A percentile compares a stretch with the other conserved stretches of the same genome.
phyloP scores from a whole-genome alignment of 2,329 filamentous ascomycete species.

The Fusarium sacchari region DNA sequence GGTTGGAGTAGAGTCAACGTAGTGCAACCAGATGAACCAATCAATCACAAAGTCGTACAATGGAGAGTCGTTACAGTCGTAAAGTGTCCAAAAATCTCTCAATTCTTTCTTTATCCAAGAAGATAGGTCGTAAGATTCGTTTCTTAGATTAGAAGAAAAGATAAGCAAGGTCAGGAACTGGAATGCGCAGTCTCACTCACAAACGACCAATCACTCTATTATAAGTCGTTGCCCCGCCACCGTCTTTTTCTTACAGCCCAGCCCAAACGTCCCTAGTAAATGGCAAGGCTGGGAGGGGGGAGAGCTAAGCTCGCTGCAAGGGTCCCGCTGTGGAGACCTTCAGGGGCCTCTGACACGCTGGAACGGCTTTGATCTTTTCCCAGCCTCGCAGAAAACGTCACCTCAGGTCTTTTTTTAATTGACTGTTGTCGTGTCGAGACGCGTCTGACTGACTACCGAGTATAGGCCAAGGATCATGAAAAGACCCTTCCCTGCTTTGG shows the following conservation, averaged over 20 bases:
- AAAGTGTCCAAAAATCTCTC: background rate
- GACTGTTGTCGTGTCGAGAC: slow-evolving; percentile 12
- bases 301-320: slow-evolving; percentile 30
- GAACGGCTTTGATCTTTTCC: slow-evolving; percentile 9
- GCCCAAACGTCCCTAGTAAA: slow-evolving; percentile 35
- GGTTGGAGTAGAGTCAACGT: slow-evolving; percentile 5
- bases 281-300: slow-evolving; percentile 51
- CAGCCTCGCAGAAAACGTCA: slow-evolving; percentile 40
- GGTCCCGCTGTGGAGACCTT: slow-evolving; percentile 16
- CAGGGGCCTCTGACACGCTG: slow-evolving; percentile 35
- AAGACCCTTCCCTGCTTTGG: background rate
- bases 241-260: slow-evolving; percentile 50
- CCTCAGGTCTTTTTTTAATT: background rate
- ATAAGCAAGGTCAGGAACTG: slow-evolving; percentile 13
- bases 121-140: background rate
- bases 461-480: background rate
- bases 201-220: slow-evolving; percentile 37
- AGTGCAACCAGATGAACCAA: slow-evolving; percentile 17
- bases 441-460: slow-evolving; percentile 13
- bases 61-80: slow-evolving; percentile 11
- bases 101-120: slow-evolving; percentile 2
- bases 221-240: slow-evolving; percentile 63
- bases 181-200: slow-evolving; percentile 24
- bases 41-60: slow-evolving; percentile 4
- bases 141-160: background rate